Evolutionary conservation across 1,284 basidiomycete genomes (phyloP), one percentile per base, ranked within the genome.

Genomic region (Ganoderma multipileum): DNA sequence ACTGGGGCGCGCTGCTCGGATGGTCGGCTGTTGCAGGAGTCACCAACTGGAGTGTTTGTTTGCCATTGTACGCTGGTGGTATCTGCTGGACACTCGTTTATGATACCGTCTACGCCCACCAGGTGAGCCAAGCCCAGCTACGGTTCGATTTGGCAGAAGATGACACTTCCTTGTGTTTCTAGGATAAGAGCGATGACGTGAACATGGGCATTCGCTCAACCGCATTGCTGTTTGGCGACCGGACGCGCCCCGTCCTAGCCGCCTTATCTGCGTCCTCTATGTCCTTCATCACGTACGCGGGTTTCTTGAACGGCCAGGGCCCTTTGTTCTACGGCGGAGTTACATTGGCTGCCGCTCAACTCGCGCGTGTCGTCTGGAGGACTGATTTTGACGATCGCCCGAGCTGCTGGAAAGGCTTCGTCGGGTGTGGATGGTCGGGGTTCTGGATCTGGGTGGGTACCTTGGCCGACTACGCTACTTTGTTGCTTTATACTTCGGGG

Each of bases 41-140:
- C 0, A 91, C 93, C 7, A 85, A 98, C 76, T 98, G 96, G 96
- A 78, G 79, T 8, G 89, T 97, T 47, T 93, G 93, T 54, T 82
- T 95, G 14, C 96, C 98, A 2, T 85, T 99, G 20, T 99, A 99
- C 77, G 90, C 91, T 0, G 95, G 97, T 3, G 94, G 95, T 8
- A 84, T 96, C 41, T 90, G 90, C 74, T 99, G 97, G 96, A 98
- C 97, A 62, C 87, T 99, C 65, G 94, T 97, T 1, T 99, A 99
- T 77, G 98, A 99, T 77, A 98, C 92, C 61, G 97, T 99, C 74
- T 99, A 99, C 77, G 98, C 98, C 2, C 98, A 99, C 80, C 97
- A 98, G 84, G 95, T 94, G 69, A 44, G 83, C 73, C 28, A 14
- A 28, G 26, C 2, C 36, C 28, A 36, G 39, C 3, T 6, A 8